Evolutionary conservation across 352 stramenopile genomes (phyloP).

Genomic region (Globisporangium emineosum): DNA sequence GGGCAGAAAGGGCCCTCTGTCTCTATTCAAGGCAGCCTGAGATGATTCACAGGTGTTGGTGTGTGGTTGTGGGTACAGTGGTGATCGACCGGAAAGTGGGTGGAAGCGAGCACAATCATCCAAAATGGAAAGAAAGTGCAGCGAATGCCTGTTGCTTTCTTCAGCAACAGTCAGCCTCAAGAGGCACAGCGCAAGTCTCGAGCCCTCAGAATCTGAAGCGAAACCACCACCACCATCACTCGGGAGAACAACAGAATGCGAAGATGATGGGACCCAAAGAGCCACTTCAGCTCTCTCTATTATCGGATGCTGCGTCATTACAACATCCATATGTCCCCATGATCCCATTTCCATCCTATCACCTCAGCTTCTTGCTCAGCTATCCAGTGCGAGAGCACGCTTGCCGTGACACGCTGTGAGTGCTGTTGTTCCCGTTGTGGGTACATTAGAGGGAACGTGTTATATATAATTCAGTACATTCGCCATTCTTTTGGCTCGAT

Average conservation of each 20-base stretch:
- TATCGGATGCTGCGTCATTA: not conserved
- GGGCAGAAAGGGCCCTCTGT: not conserved
- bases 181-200: not conserved
- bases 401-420: not conserved
- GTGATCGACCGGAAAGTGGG: not conserved
- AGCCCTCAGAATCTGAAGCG: not conserved
- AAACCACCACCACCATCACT: not conserved
- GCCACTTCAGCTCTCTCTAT: not conserved
- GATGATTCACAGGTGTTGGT: no score
- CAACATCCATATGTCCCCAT: not conserved
- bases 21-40: not conserved
- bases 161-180: not conserved
- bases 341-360: not conserved
- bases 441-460: no score
- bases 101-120: no score
- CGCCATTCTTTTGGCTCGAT: not conserved
- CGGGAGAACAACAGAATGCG: not conserved
- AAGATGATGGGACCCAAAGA: not conserved
- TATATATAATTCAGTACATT: not conserved
- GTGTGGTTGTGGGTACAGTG: not conserved
- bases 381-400: not conserved
- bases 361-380: not conserved
- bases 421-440: not conserved
- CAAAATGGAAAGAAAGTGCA: constrained; percentile 2
- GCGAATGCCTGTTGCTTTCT: not conserved